Percentiles rank a stretch among this genome's conserved stretches.
phyloP scores from a whole-genome alignment of 805 yeast species.

The Ogataea chonburiensis region DNA sequence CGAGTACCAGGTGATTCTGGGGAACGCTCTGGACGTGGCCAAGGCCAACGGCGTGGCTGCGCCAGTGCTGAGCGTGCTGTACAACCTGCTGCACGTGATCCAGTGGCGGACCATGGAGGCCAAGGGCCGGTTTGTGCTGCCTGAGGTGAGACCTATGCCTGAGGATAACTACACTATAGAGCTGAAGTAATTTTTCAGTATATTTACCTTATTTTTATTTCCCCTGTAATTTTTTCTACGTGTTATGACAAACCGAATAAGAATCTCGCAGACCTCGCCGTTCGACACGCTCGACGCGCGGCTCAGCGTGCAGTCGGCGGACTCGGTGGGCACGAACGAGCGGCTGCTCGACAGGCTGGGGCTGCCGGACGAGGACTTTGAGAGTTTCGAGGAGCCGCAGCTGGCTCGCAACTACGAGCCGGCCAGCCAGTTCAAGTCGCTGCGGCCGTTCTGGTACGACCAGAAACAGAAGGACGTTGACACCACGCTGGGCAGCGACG shows the following conservation, averaged over 20 bases:
- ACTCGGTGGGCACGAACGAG: slow-evolving; percentile 32
- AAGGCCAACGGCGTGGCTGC: slow-evolving; percentile 31
- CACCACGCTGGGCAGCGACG: slow-evolving; percentile 11
- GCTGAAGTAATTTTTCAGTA: slow-evolving; percentile 2
- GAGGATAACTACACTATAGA: slow-evolving; percentile 23
- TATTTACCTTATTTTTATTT: neutral
- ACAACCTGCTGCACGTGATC: slow-evolving; percentile 30
- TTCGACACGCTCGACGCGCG: slow-evolving; percentile 9
- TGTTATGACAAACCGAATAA: slow-evolving; percentile 11
- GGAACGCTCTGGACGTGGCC: slow-evolving; percentile 39
- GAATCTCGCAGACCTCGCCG: slow-evolving; percentile 6
- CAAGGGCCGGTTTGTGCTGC: slow-evolving; percentile 30
- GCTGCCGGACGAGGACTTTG: slow-evolving; percentile 33
- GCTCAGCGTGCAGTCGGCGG: slow-evolving; percentile 26
- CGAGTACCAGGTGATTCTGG: slow-evolving; percentile 45
- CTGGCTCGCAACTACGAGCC: slow-evolving; percentile 22
- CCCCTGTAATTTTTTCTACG: slow-evolving; percentile 6
- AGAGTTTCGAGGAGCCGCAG: slow-evolving; percentile 15
- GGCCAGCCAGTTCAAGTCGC: slow-evolving; percentile 32
- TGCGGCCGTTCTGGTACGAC: slow-evolving; percentile 27
- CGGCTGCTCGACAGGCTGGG: slow-evolving; percentile 34
- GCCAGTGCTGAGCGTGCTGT: slow-evolving; percentile 31
- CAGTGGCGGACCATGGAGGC: slow-evolving; percentile 35
- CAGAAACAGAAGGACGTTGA: slow-evolving; percentile 13
- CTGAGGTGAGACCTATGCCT: slow-evolving; percentile 32